These are phyloP conservation scores for Artomyces pyxidatus DNA, from an alignment of 768 basidiomycete species.

Conservation along the genomic window DNA sequence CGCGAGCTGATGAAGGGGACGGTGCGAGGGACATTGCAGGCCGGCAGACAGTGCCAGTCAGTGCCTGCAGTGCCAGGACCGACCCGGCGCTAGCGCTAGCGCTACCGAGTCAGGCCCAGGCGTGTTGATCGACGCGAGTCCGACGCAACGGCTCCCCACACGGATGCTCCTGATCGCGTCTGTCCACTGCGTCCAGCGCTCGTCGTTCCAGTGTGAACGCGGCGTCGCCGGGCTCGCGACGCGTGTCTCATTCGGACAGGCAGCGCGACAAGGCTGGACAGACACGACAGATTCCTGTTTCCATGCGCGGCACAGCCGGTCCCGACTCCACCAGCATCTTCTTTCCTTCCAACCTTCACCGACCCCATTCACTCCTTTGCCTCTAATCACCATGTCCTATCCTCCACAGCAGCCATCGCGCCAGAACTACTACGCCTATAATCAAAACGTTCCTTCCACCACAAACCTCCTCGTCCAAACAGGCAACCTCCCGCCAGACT, in stretches of 20 bases:
- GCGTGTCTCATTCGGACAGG: not conserved
- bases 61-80: not conserved
- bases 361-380: not conserved
- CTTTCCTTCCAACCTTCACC: not conserved
- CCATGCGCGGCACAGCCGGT: too few relatives aligned
- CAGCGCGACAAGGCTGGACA: not conserved
- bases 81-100: not conserved
- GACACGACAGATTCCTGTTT: too few relatives aligned
- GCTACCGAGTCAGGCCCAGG: too few relatives aligned
- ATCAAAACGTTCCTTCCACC: not conserved
- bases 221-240: not conserved
- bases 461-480: too few relatives aligned
- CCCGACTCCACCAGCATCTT: not conserved
- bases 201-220: not conserved
- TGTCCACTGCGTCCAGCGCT: not conserved
- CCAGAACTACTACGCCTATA: not conserved
- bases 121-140: too few relatives aligned
- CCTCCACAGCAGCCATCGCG: not conserved
- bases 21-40: slow-evolving; percentile 36
- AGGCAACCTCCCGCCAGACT: not conserved
- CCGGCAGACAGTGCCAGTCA: not conserved
- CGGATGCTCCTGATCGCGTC: not conserved
- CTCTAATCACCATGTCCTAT: not conserved
- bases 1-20: slow-evolving; percentile 49
- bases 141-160: too few relatives aligned